Evolutionary conservation across 2,329 filamentous ascomycete genomes (phyloP).

Genomic region (Claviceps sp.): DNA sequence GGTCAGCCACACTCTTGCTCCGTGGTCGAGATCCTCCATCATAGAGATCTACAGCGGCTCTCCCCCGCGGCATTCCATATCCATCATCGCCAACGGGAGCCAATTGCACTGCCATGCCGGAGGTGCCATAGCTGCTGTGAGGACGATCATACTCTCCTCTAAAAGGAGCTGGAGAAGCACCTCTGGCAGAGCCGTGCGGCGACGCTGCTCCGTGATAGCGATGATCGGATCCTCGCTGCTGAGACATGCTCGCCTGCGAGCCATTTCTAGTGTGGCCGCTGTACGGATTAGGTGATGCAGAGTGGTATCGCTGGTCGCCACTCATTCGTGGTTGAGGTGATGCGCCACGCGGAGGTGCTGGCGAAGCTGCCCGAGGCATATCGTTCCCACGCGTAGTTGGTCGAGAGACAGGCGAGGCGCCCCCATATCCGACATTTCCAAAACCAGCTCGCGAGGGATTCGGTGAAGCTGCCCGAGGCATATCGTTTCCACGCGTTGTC

Average conservation of each 20-base stretch:
- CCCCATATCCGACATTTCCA: slow-evolving; percentile 9
- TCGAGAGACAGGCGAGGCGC: slow-evolving; percentile 32
- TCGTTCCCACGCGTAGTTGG: slow-evolving; percentile 46
- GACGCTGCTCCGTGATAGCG: slow-evolving; percentile 39
- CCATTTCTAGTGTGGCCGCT: slow-evolving; percentile 23
- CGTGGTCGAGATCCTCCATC: slow-evolving; percentile 40
- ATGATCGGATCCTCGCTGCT: slow-evolving; percentile 34
- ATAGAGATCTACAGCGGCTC: slow-evolving; percentile 42
- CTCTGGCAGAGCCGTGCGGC: slow-evolving; percentile 31
- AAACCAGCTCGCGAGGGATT: slow-evolving; percentile 34
- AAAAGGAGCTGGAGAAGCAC: slow-evolving; percentile 35
- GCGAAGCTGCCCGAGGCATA: slow-evolving; percentile 49
- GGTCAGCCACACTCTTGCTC: slow-evolving; percentile 80
- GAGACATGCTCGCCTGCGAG: slow-evolving; percentile 25
- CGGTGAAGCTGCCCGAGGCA: slow-evolving; percentile 52
- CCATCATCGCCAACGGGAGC: slow-evolving; percentile 41
- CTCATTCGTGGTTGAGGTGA: slow-evolving; percentile 48
- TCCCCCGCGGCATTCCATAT: slow-evolving; percentile 44
- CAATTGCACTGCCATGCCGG: slow-evolving; percentile 57
- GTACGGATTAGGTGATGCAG: slow-evolving; percentile 54
- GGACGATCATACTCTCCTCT: slow-evolving; percentile 32
- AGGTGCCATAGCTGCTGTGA: slow-evolving; percentile 33
- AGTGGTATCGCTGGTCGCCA: slow-evolving; percentile 32
- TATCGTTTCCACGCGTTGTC: slow-evolving; percentile 43
- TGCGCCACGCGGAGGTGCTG: slow-evolving; percentile 49